A percentile compares a stretch with the other conserved stretches of the same genome.
phyloP scores from a whole-genome alignment of 1,139 yeast genomes.

The Chernovozyma sophiae-reginae region DNA sequence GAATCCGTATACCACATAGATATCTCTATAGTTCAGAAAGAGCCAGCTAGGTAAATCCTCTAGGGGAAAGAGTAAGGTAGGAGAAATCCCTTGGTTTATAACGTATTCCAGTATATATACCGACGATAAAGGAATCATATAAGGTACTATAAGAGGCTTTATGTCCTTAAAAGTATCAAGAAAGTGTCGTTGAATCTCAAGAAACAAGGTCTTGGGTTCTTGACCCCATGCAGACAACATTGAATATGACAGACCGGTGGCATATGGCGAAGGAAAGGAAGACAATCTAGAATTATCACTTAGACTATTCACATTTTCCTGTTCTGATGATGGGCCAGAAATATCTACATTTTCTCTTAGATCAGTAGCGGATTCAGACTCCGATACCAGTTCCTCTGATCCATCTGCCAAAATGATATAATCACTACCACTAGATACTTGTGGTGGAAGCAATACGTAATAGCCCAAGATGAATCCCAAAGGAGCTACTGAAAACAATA shows the following conservation, averaged over 20 bases:
- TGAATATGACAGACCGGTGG: neutral
- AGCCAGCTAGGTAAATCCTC: conserved; percentile 56
- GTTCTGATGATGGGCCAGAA: neutral
- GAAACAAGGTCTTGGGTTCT: neutral
- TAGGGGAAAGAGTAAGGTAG: conserved; percentile 76
- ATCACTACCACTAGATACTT: neutral
- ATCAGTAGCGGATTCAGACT: neutral
- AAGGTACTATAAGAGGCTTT: conserved; percentile 56
- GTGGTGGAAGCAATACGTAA: conserved; percentile 24
- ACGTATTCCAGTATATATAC: conserved; percentile 86
- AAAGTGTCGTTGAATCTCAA: conserved; percentile 18
- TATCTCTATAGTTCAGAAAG: conserved; percentile 70
- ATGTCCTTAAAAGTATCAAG: conserved; percentile 38
- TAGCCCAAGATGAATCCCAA: conserved; percentile 30
- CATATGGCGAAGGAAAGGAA: neutral
- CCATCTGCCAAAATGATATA: neutral
- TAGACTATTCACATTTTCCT: neutral
- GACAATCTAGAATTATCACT: neutral
- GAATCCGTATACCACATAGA: conserved; percentile 91
- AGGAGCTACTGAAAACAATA: conserved; percentile 35
- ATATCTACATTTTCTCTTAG: neutral
- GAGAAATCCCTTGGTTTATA: conserved; percentile 88
- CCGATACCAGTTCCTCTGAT: neutral
- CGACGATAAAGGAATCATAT: conserved; percentile 75
- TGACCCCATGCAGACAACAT: neutral